These are phyloP conservation scores for Coemansia sp. DNA, from an alignment of 371 early-diverging fungal species.

Conservation along the genomic window DNA sequence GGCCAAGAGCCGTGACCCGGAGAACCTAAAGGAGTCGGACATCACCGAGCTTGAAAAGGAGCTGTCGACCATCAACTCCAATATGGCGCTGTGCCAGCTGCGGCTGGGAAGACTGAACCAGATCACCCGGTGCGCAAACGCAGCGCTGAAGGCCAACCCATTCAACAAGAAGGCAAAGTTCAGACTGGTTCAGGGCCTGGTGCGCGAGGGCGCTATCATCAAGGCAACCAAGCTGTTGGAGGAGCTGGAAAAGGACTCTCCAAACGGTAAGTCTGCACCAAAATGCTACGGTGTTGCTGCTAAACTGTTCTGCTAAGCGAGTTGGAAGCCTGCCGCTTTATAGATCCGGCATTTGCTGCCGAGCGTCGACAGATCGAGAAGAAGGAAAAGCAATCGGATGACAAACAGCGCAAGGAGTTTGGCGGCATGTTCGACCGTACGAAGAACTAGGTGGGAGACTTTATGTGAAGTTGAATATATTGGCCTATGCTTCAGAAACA, in stretches of 20 bases:
- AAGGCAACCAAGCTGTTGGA: conserved; percentile 41
- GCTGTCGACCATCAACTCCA: conserved; percentile 35
- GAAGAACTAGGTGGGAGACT: not conserved
- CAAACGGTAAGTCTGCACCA: conserved; percentile 9
- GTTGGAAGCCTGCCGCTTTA: not conserved
- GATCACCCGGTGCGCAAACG: conserved; percentile 23
- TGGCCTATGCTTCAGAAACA: conserved; percentile 22
- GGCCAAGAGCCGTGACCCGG: conserved; percentile 11
- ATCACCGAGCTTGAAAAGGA: conserved; percentile 37
- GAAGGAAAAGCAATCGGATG: conserved; percentile 38
- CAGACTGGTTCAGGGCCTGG: conserved; percentile 39
- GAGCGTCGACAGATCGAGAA: conserved; percentile 36
- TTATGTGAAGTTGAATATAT: not conserved
- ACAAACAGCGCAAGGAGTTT: conserved; percentile 44
- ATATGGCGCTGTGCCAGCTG: conserved; percentile 49
- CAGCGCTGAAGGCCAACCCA: conserved; percentile 38
- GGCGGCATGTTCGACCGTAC: conserved; percentile 47
- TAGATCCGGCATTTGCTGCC: conserved; percentile 31
- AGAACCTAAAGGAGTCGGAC: conserved; percentile 27
- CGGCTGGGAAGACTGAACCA: conserved; percentile 19
- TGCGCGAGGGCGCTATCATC: conserved; percentile 31
- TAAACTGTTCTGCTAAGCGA: too few species aligned
- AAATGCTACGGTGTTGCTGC: too few species aligned
- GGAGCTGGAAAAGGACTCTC: conserved; percentile 38
- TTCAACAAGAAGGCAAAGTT: conserved; percentile 50